phyloP scores from a whole-genome alignment of 1,284 basidiomycete species.

The Hemileia vastatrix region DNA sequence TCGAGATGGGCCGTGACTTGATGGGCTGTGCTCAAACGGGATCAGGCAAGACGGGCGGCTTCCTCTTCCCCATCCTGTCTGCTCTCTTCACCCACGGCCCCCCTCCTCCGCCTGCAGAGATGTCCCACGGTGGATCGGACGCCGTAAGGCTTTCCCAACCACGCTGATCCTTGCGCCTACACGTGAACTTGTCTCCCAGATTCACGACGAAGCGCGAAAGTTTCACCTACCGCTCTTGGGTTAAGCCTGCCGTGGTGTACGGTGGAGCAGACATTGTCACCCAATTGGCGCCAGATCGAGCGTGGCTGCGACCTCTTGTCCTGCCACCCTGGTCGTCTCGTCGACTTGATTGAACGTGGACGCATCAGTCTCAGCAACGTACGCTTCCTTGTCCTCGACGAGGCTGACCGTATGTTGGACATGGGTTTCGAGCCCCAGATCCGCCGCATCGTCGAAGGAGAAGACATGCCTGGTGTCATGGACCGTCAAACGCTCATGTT shows the following conservation, averaged over 20 bases:
- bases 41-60: slow-evolving; percentile 97
- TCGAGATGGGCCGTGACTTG: slow-evolving; percentile 76
- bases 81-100: slow-evolving; percentile 82
- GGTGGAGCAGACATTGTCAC: slow-evolving; percentile 95
- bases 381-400: slow-evolving; percentile 94
- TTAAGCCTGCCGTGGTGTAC: slow-evolving; percentile 95
- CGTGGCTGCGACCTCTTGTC: slow-evolving; percentile 93
- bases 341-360: slow-evolving; percentile 95
- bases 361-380: slow-evolving; percentile 92
- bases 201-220: slow-evolving; percentile 97
- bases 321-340: slow-evolving; percentile 96
- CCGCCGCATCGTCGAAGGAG: slow-evolving; percentile 88
- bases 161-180: slow-evolving; percentile 93
- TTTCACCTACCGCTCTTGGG: slow-evolving; percentile 99
- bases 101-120: slow-evolving; percentile 54
- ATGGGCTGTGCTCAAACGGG: slow-evolving; percentile 99
- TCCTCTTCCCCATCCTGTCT: slow-evolving; percentile 97
- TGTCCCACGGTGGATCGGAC: slow-evolving; percentile 50
- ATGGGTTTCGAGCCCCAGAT: slow-evolving; percentile 99
- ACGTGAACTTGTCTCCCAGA: slow-evolving; percentile 96
- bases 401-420: too few species aligned
- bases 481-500: slow-evolving; percentile 99
- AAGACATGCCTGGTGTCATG: slow-evolving; percentile 88
- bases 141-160: slow-evolving; percentile 88
- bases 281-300: slow-evolving; percentile 86